These are phyloP conservation scores for Trichocladium uniseriatum DNA, from an alignment of 495 filamentous ascomycete genomes.

Conservation along the genomic window DNA sequence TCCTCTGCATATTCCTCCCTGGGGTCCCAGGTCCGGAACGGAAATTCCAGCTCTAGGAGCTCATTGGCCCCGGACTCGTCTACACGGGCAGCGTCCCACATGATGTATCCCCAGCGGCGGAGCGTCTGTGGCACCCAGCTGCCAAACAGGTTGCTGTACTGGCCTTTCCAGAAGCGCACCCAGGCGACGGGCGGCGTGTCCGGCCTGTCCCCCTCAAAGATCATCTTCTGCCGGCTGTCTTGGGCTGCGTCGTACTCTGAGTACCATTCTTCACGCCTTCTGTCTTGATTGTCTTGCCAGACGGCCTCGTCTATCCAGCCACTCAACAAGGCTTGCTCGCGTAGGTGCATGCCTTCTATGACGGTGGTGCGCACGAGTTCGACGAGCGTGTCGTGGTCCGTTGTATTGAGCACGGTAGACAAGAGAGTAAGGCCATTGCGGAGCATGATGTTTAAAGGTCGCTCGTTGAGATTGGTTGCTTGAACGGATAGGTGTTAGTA, in stretches of 20 bases:
- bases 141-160: not conserved
- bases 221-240: not conserved
- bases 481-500: too few relatives aligned
- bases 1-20: too few relatives aligned
- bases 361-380: not conserved
- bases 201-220: not conserved
- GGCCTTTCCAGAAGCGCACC: not conserved
- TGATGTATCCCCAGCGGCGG: slow-evolving; percentile 1
- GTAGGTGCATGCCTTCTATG: too few relatives aligned
- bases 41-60: not conserved
- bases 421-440: not conserved
- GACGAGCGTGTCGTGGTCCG: not conserved
- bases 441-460: not conserved
- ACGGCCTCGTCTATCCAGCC: not conserved
- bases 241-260: not conserved
- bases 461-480: too few relatives aligned
- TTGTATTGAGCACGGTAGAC: not conserved
- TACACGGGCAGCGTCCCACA: slow-evolving; percentile 1
- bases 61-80: not conserved
- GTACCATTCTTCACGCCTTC: not conserved
- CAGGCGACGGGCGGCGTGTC: not conserved
- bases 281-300: not conserved
- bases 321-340: too few relatives aligned
- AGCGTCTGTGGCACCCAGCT: not conserved
- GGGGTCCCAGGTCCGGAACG: too few relatives aligned